These are phyloP conservation scores for Carex sylvatica DNA, from an alignment of 202 grass and related monocot species.

Conservation along the genomic window DNA sequence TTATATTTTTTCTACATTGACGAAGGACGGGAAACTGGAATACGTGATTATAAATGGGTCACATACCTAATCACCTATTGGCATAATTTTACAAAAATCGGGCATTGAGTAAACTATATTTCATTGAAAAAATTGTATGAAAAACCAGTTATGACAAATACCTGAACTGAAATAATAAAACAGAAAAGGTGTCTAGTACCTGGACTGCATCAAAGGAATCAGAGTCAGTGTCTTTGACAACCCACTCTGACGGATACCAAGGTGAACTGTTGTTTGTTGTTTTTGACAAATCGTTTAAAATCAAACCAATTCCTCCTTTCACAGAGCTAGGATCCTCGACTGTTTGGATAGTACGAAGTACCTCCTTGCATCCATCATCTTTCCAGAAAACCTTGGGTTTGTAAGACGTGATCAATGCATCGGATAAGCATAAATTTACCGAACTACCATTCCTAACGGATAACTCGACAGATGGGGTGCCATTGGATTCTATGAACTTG, in stretches of 20 bases:
- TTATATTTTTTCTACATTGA: neutral
- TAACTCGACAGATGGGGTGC: slow-evolving; percentile 50
- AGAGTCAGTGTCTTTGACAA: slow-evolving; percentile 63
- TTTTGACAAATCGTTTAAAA: slow-evolving; percentile 52
- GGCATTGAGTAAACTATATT: too few relatives aligned
- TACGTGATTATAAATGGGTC: neutral
- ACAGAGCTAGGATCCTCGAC: neutral
- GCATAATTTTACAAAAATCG: neutral
- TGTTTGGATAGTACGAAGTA: slow-evolving; percentile 56
- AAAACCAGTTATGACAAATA: neutral
- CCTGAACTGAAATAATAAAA: neutral
- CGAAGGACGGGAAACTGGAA: neutral
- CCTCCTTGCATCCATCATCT: slow-evolving; percentile 70
- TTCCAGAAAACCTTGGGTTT: slow-evolving; percentile 86
- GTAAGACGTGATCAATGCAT: slow-evolving; percentile 87
- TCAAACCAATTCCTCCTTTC: slow-evolving; percentile 72
- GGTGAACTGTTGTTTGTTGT: slow-evolving; percentile 27
- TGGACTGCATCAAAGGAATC: slow-evolving; percentile 88
- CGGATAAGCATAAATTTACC: slow-evolving; percentile 56
- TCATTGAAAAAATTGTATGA: neutral
- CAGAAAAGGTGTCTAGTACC: slow-evolving; percentile 27
- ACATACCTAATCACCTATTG: neutral
- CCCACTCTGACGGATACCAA: slow-evolving; percentile 47
- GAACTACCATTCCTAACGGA: slow-evolving; percentile 83
- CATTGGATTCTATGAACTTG: slow-evolving; percentile 55